Base-by-base conservation (phyloP, 345 rosid genomes). In the Hibiscus mutabilis region DNA sequence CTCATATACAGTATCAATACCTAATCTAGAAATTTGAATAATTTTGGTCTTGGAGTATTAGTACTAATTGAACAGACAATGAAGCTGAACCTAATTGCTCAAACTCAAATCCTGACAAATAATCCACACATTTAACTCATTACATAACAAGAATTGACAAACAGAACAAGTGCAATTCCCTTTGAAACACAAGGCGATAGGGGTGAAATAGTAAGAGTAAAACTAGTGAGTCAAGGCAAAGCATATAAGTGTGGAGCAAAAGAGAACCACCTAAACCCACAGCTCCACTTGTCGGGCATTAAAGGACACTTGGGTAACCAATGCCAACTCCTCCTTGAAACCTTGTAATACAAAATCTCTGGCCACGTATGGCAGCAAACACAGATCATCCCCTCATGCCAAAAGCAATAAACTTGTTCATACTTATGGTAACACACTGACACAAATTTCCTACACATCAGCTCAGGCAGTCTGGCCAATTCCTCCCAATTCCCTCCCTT, bases 311-410 rank as follows among this genome's bases (percentile, higher is more conserved):
- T 90, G 4, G 91, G 93, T 58, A 91, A 74, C 97, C 98, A 94
- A 70, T 91, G 96, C 98, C 98, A 91, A 2, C 90, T 90, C 79
- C 83, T 82, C 72, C 86, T 82, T 1, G 88, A 80, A 21, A 87
- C 80, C 87, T 81, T 87, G 70, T 75, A 94, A 59, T 86, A 94
- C 74, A 94, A 74, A 69, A 94, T 86, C 89, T 94, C 98, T 9
- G 98, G 97, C 98, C 98, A 94, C 2, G 89, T 88, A 21, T 90
- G 88, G 81, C 98, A 94, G 88, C 93, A 91, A 19, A 91, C 76
- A 70, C 93, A 91, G 7, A 94, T 81, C 88, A 85, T 85, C 5
- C 86, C 97, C 24, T 79, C 83, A 37, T 91, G 98, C 95, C 96
- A 94, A 21, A 94, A 66, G 72, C 97, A 90, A 47, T 90, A 88